Base-by-base conservation (phyloP, 306 rosid species). In the Cicer bijugum region DNA sequence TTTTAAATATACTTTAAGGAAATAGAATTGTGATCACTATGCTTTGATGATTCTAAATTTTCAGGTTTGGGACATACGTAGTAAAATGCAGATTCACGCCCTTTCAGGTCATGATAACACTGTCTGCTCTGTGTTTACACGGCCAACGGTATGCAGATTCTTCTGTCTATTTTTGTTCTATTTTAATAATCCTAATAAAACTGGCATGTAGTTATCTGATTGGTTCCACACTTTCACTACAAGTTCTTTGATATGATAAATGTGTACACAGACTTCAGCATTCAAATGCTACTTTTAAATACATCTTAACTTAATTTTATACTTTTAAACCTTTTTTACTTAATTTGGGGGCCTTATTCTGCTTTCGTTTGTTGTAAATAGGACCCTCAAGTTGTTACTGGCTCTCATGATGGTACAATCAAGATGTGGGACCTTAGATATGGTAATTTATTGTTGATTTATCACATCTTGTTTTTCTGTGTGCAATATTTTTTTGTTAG, bases 301-400 rank as follows among this genome's bases (percentile, higher is more conserved):
- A 53, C 47, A 23, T 56, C 72, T 12, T 66, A 15, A 19, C 82
- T 28, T 63, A 19, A 37, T 76, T 64, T 57, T 52, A 66, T 12
- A 52, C 57, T 58, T 15, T 55, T 17, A 3, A 39, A 8, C 12
- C 6, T 14, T 23, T 28, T 56, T 17, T 48, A 51, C 52, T 38
- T 51, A 40, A 51, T 33, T 20, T 37, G 44, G 43, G 23, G 28
- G 38, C 8, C 44, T 53, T 43, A 74, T 58, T 77, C 45, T 72
- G 43, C 28, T 61, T 59, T 5, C 81, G 75, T 47, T 33, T 72
- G 52, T 84, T 69, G 35, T 28, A 28, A 75, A 35, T 78, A 94
- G 99, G 97, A 94, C 84, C 99, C 97, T 58, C 99, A 94, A 90
- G 99, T 94, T 63, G 88, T 94, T 68, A 94, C 99, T 15, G 99